Conservation (phyloP, 192 early-diverging fungal species). For the Coemansia sp. region DNA sequence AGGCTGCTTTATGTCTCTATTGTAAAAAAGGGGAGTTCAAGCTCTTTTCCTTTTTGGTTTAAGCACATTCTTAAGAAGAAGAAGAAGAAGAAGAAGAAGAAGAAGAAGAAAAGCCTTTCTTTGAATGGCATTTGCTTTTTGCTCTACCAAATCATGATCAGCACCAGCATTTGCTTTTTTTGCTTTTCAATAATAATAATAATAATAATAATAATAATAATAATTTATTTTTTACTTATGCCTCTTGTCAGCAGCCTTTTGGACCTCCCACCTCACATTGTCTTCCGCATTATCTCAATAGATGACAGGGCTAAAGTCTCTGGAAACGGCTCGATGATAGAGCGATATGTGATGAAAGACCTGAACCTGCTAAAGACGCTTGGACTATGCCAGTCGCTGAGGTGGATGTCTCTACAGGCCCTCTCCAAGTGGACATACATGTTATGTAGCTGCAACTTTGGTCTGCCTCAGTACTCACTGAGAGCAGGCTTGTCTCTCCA, state of each 20-base stretch:
- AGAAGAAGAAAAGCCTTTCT: no score
- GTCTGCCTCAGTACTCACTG: neutral
- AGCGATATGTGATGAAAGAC: neutral
- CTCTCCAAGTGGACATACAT: neutral
- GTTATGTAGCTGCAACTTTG: neutral
- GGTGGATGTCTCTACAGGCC: neutral
- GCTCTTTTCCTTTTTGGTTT: no score
- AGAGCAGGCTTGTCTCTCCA: neutral
- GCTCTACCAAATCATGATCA: no score
- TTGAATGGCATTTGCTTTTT: no score
- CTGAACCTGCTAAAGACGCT: neutral
- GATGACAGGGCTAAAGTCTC: neutral
- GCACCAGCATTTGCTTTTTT: no score
- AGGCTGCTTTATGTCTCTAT: no score
- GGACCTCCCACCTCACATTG: neutral
- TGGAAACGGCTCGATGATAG: neutral
- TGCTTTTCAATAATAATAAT: no score
- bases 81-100: no score
- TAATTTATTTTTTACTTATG: no score
- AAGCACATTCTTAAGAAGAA: no score
- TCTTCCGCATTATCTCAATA: neutral
- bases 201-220: no score
- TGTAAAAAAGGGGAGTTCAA: no score
- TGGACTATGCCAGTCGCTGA: neutral
- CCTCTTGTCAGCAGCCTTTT: neutral